Evolutionary conservation across 2,329 filamentous ascomycete genomes (phyloP).

Genomic region (Fusarium sp.): DNA sequence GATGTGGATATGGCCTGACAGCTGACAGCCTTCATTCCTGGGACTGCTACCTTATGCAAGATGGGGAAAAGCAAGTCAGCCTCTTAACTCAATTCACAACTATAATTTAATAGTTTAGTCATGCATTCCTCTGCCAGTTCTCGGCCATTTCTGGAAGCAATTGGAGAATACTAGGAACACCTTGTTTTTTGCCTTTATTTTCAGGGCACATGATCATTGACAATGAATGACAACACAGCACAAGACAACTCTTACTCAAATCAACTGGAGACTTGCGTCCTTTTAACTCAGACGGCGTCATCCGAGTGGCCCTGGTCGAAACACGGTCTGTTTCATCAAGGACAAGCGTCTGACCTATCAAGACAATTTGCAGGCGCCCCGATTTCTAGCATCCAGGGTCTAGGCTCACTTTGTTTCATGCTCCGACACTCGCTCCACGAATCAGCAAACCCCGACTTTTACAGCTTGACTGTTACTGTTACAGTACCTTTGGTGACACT

Average conservation of each 20-base stretch:
- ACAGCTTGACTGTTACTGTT: slow-evolving; percentile 4
- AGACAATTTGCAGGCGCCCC: slow-evolving; percentile 36
- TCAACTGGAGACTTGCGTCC: slow-evolving; percentile 4
- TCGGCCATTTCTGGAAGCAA: background rate
- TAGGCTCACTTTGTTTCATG: slow-evolving; percentile 44
- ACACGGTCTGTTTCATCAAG: slow-evolving; percentile 45
- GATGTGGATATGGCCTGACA: slow-evolving; percentile 4
- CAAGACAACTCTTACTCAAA: background rate
- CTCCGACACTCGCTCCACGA: slow-evolving; percentile 36
- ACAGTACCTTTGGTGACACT: slow-evolving; percentile 3
- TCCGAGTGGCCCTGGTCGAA: slow-evolving; percentile 42
- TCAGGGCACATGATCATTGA: background rate
- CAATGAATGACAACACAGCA: background rate
- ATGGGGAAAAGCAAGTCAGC: background rate
- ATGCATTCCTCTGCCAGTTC: background rate
- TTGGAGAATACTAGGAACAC: background rate
- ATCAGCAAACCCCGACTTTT: slow-evolving; percentile 23
- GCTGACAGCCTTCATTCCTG: slow-evolving; percentile 6
- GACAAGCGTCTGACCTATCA: slow-evolving; percentile 42
- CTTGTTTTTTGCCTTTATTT: background rate
- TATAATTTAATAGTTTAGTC: background rate
- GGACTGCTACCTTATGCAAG: background rate
- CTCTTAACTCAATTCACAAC: background rate
- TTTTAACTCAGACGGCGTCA: slow-evolving; percentile 35
- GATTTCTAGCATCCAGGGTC: slow-evolving; percentile 40